These are phyloP conservation scores for Cutaneotrichosporon sp. DNA, from an alignment of 1,284 basidiomycete genomes.

Conservation along the genomic window DNA sequence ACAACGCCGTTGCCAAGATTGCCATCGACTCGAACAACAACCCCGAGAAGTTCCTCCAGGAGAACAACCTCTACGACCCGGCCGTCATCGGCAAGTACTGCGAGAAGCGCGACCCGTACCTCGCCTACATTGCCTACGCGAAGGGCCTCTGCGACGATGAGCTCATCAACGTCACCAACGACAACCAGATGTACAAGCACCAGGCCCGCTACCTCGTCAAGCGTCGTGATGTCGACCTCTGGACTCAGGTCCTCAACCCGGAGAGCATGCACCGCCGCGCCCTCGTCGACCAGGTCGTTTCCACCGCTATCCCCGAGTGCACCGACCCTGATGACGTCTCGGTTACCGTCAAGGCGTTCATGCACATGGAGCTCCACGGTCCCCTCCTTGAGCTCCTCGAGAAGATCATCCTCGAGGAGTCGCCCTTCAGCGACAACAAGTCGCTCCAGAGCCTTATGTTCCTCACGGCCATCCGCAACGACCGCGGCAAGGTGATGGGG, in stretches of 20 bases:
- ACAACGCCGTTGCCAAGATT: slow-evolving; percentile 98
- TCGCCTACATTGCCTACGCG: slow-evolving; percentile 98
- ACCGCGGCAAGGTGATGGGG: slow-evolving; percentile 97
- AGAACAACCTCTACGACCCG: slow-evolving; percentile 95
- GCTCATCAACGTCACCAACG: slow-evolving; percentile 94
- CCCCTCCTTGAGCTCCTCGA: slow-evolving; percentile 97
- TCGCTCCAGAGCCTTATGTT: slow-evolving; percentile 93
- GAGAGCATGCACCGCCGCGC: slow-evolving; percentile 92
- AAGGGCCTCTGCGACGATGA: slow-evolving; percentile 99
- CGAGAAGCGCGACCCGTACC: slow-evolving; percentile 96
- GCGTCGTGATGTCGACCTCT: slow-evolving; percentile 90
- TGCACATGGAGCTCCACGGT: slow-evolving; percentile 93
- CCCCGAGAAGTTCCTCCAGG: slow-evolving; percentile 95
- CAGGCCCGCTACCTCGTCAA: slow-evolving; percentile 98
- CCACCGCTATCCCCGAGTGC: slow-evolving; percentile 93
- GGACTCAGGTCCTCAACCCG: slow-evolving; percentile 87
- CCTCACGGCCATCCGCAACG: slow-evolving; percentile 93
- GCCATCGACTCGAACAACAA: slow-evolving; percentile 99
- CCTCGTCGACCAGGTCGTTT: slow-evolving; percentile 92
- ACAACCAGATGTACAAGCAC: slow-evolving; percentile 99
- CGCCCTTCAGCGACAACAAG: slow-evolving; percentile 96
- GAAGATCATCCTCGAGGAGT: slow-evolving; percentile 97
- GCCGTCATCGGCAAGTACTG: slow-evolving; percentile 98
- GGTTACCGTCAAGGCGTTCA: slow-evolving; percentile 97
- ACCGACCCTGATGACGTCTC: slow-evolving; percentile 99